phyloP scores from a whole-genome alignment of 148 eudicot genomes.

The Rhododendron simsii region DNA sequence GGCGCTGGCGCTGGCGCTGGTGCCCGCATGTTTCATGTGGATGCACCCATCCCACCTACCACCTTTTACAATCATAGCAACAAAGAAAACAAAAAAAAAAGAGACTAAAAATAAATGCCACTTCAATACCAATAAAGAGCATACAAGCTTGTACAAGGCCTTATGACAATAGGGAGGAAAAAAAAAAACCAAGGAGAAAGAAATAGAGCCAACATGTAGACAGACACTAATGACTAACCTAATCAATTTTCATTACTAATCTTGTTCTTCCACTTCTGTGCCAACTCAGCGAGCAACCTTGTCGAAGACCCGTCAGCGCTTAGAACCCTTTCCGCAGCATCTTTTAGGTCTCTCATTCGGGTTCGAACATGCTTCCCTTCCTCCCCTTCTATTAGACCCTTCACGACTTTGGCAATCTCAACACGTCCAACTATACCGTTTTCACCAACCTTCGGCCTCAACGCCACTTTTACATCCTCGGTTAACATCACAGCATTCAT shows the following conservation, averaged over 20 bases:
- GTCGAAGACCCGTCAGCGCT: conserved; percentile 43
- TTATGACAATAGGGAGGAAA: neutral
- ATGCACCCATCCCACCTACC: neutral
- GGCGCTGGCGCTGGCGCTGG: neutral
- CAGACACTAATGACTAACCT: neutral
- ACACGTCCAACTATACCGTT: conserved; percentile 24
- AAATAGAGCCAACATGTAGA: neutral
- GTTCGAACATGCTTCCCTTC: conserved; percentile 34
- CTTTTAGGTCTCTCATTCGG: conserved; percentile 39
- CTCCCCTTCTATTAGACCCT: conserved; percentile 53
- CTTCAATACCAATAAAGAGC: neutral
- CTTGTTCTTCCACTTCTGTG: conserved; percentile 31
- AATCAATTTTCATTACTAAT: neutral
- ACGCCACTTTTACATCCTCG: conserved; percentile 41
- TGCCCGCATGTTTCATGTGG: neutral
- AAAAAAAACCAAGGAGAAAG: neutral
- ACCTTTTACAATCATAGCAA: neutral
- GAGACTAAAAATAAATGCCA: neutral
- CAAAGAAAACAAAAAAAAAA: neutral
- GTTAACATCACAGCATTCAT: conserved; percentile 43
- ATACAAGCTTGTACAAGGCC: neutral
- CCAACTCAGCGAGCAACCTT: conserved; percentile 31
- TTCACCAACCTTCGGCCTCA: conserved; percentile 25
- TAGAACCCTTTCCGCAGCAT: conserved; percentile 29
- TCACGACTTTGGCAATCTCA: conserved; percentile 34